phyloP scores from a whole-genome alignment of 495 filamentous ascomycete genomes.

The Choiromyces venosus region DNA sequence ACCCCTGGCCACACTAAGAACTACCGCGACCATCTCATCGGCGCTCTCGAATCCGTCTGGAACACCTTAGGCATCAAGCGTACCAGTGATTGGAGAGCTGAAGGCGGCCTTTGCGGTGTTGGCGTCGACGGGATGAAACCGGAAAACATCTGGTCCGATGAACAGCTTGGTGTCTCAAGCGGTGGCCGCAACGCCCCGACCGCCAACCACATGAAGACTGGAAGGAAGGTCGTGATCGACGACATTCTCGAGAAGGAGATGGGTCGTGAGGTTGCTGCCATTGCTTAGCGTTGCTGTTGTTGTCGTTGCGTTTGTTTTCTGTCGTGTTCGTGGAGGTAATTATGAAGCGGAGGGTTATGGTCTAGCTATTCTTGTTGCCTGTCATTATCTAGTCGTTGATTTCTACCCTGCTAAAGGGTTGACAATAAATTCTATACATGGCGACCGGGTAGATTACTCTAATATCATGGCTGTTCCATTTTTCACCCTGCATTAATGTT shows the following conservation, averaged over 20 bases:
- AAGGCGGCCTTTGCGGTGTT: slow-evolving; percentile 91
- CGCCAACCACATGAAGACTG: slow-evolving; percentile 51
- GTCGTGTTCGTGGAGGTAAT: background rate
- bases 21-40: slow-evolving; percentile 77
- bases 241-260: slow-evolving; percentile 46
- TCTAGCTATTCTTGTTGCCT: background rate
- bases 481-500: too few relatives aligned
- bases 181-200: slow-evolving; percentile 41
- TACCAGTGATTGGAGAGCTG: slow-evolving; percentile 79
- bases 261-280: slow-evolving; percentile 44
- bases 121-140: slow-evolving; percentile 61
- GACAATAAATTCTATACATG: background rate
- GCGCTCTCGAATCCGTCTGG: slow-evolving; percentile 83
- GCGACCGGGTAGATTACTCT: too few relatives aligned
- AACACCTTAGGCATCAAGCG: slow-evolving; percentile 79
- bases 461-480: too few relatives aligned
- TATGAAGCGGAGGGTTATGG: background rate
- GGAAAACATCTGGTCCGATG: slow-evolving; percentile 76
- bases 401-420: background rate
- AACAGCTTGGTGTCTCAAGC: slow-evolving; percentile 71
- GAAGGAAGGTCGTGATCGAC: slow-evolving; percentile 41
- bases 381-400: background rate
- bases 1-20: slow-evolving; percentile 83
- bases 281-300: slow-evolving; percentile 42
- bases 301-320: too few relatives aligned